A percentile compares a stretch with the other conserved stretches of the same genome.
These are phyloP conservation scores for Boletellus ananas DNA, from an alignment of 768 basidiomycete species.

Conservation along the genomic window DNA sequence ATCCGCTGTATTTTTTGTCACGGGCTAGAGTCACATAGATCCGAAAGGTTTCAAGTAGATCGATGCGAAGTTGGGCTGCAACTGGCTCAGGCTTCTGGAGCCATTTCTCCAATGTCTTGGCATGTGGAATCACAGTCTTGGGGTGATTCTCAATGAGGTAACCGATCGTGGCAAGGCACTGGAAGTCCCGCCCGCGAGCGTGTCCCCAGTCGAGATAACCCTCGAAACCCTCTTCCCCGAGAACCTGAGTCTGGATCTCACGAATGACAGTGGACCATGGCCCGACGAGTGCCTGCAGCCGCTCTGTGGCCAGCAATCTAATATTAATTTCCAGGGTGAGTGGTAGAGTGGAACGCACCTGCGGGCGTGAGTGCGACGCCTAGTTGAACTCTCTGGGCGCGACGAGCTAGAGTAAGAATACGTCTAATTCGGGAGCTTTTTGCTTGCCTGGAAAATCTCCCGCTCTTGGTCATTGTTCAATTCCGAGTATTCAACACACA, in stretches of 20 bases:
- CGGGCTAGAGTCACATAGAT: slow-evolving; percentile 35
- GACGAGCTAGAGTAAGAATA: background rate
- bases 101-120: slow-evolving; percentile 37
- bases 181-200: slow-evolving; percentile 45
- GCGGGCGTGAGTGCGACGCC: slow-evolving; percentile 49
- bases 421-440: background rate
- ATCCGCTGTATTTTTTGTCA: slow-evolving; percentile 28
- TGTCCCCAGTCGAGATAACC: slow-evolving; percentile 42
- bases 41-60: slow-evolving; percentile 31
- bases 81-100: slow-evolving; percentile 28
- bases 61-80: slow-evolving; percentile 23
- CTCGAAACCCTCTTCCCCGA: slow-evolving; percentile 34
- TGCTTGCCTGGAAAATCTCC: slow-evolving; percentile 57
- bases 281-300: slow-evolving; percentile 47
- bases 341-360: slow-evolving; percentile 29
- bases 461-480: slow-evolving; percentile 53
- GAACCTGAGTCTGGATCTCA: slow-evolving; percentile 35
- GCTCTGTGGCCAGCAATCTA: slow-evolving; percentile 33
- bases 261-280: slow-evolving; percentile 43
- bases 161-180: slow-evolving; percentile 38
- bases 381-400: slow-evolving; percentile 45
- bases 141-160: slow-evolving; percentile 32
- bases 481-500: slow-evolving; percentile 59
- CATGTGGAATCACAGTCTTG: slow-evolving; percentile 21
- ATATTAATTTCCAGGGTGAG: background rate